Evolutionary conservation across 805 yeast genomes (phyloP), one percentile per base, ranked within the genome.

Genomic region (Blastobotrys americana): DNA sequence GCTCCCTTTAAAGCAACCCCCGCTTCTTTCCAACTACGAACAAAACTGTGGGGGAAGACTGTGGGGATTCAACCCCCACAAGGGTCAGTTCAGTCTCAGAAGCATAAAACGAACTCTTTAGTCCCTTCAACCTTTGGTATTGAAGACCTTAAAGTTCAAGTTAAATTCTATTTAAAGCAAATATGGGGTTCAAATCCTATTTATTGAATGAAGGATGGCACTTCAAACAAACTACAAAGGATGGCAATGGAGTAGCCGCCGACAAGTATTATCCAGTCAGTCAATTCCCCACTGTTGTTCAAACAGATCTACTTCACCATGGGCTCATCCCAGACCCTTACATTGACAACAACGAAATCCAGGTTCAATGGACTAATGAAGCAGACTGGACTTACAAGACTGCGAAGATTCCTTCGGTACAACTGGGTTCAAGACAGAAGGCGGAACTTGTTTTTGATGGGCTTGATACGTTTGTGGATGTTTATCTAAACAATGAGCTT

Each of bases 361-460:
- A 50, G 3, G 70, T 72, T 6, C 78, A 73, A 56, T 75, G 78
- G 78, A 71, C 74, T 3, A 74, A 71, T 2, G 68, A 69, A 39
- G 51, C 49, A n/a, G 71, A 66, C 41, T 75, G 79, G 79, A 76
- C 72, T 49, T 75, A 74, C 53, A 28, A 36, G 28, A 49, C 52
- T 2, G 25, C 23, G 13, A 16, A 5, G 3, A 21, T 28, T 17
- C 42, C 42, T 10, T 45, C 54, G 38, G 37, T 60, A 3, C 21
- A 25, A 3, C n/a, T 21, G 18, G 5, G 15, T 16, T 6, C 5
- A 3, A 20, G 19, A 5, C 17, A 36, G 13, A 17, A 33, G 9
- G 43, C 38, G 5, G 47, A 37, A 5, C 19, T 51, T 27, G 54
- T 50, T 19, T 50, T 50, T 31, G 52, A 48, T 22, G 54, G 54